These are phyloP conservation scores for Encephalitozoon hellem DNA, from an alignment of 371 early-diverging fungal genomes.

Conservation along the genomic window DNA sequence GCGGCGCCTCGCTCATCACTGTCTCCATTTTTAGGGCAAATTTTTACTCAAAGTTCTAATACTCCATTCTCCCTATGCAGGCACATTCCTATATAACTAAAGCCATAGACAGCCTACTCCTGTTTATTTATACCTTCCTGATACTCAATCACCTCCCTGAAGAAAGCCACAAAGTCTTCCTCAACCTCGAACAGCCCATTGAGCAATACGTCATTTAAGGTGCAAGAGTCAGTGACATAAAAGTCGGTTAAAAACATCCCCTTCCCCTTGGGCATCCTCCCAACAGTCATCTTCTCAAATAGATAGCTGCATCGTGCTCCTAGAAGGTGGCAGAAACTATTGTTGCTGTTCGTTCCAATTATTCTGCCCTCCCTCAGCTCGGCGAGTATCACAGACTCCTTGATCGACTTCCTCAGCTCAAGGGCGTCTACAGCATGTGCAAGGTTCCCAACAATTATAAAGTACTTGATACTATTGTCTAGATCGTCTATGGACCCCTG, in stretches of 20 bases:
- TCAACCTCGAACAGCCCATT: not conserved
- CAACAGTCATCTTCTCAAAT: conserved; percentile 39
- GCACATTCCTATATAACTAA: not conserved
- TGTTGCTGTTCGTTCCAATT: not conserved
- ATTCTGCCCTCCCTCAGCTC: conserved; percentile 31
- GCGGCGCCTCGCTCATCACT: conserved; percentile 15
- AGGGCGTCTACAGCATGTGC: conserved; percentile 19
- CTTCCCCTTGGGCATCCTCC: not conserved
- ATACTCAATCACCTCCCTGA: not conserved
- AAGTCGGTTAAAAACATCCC: conserved; percentile 31
- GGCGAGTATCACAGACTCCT: not conserved
- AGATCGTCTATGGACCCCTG: not conserved
- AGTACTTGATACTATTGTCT: conserved; percentile 2
- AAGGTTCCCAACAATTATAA: conserved; percentile 28
- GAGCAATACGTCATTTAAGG: not conserved
- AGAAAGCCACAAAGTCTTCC: not conserved
- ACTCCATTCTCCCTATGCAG: not conserved
- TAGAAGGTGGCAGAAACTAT: conserved; percentile 17
- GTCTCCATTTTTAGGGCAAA: conserved; percentile 22
- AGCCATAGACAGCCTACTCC: not conserved
- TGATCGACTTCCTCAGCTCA: not conserved
- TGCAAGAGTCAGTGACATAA: not conserved
- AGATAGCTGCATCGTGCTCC: conserved; percentile 24
- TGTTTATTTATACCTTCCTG: not conserved
- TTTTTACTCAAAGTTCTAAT: conserved; percentile 7